Base-by-base conservation (phyloP, 768 basidiomycete species). In the Panellus pusillus region DNA sequence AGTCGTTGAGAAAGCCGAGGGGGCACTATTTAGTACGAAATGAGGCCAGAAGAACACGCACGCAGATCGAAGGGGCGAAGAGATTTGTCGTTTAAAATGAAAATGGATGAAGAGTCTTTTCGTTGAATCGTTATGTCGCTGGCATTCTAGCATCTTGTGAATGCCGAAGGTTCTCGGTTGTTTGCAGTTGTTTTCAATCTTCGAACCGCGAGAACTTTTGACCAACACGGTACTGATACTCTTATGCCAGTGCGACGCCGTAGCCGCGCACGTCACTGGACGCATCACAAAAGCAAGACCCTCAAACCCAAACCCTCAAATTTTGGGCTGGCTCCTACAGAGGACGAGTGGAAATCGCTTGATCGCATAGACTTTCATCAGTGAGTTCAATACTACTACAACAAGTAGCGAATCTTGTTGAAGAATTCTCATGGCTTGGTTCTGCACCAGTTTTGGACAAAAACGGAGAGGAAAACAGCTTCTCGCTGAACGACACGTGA, bases 1-100 rank as follows among this genome's bases (percentile, higher is more conserved):
- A 79, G 28, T 79, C 79, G 8, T 57, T 82, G 65, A 70, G 71
- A 52, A 82, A 79, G 60, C 78, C 80, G 4, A 65, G 80, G 53
- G 79, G 75, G 70, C 71, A 12, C 36, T 60, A 44, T 20, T 60
- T 11, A 56, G 51, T 41, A 32, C 13, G 17, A 56, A 47, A 37
- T 39, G n/a, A 44, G 11, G 32, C 28, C 7, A 7, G 28, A 9
- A 44, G n/a, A 11, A 19, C 7, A 14, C 11, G 3, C 11, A 35
- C 14, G 3, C 32, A 35, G 3, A 35, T 9, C 3, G 32, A 6
- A 24, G 24, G 24, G 24, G 24, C 24, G 3, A 6, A 24, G 24
- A 24, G 24, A 24, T 24, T 6, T 24, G 24, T 24, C 6, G 38
- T 31, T 18, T 7, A 15, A 18, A 18, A n/a, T 47, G 35, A n/a